A percentile compares a stretch with the other conserved stretches of the same genome.
Evolutionary conservation across 1,139 yeast species (phyloP).

Genomic region (Geotrichum candidum): DNA sequence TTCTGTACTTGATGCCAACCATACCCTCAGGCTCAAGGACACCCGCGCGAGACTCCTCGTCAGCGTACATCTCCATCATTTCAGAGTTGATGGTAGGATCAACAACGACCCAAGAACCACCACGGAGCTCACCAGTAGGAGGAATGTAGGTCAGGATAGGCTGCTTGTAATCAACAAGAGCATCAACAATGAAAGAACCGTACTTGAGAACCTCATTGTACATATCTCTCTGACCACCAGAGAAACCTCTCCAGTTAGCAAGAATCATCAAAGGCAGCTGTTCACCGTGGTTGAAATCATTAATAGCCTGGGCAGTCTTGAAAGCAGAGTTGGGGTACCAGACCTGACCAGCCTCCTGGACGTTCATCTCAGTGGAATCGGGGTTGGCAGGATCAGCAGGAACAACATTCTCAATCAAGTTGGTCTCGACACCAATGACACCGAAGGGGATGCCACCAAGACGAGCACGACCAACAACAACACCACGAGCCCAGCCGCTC

Average conservation of each 20-base stretch:
- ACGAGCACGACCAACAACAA: conserved; percentile 97
- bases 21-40: conserved; percentile 98
- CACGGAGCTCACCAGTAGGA: conserved; percentile 96
- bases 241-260: conserved; percentile 99
- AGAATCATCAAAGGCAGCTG: conserved; percentile 93
- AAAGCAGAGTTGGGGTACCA: conserved; percentile 99
- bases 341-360: conserved; percentile 98
- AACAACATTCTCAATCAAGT: conserved; percentile 76
- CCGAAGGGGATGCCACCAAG: conserved; percentile 98
- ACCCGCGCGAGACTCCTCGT: conserved; percentile 94
- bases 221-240: conserved; percentile 99
- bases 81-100: conserved; percentile 96
- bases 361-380: conserved; percentile 75
- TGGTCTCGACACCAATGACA: conserved; percentile 92
- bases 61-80: conserved; percentile 99
- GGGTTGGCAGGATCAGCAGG: conserved; percentile 99
- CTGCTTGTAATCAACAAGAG: conserved; percentile 90
- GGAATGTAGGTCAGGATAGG: conserved; percentile 96
- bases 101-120: conserved; percentile 99
- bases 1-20: conserved; percentile 96
- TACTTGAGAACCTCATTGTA: conserved; percentile 95
- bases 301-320: conserved; percentile 97
- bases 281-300: conserved; percentile 96
- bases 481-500: conserved; percentile 98
- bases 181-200: conserved; percentile 95